Evolutionary conservation across 2,329 filamentous ascomycete species (phyloP).

Genomic region (Aspergillus carbonarius): DNA sequence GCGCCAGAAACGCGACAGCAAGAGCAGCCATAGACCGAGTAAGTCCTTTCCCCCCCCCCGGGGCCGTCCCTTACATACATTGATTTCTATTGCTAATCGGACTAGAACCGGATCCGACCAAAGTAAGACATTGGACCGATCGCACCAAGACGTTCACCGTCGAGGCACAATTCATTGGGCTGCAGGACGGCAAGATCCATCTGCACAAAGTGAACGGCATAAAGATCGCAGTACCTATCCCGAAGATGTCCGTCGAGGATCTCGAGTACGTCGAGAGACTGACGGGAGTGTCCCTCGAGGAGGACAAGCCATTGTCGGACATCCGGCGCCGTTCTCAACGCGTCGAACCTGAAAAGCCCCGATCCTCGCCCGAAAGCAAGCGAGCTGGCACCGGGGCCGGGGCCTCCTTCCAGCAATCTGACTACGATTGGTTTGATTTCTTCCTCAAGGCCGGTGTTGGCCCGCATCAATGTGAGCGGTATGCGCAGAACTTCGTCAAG

Average conservation of each 20-base stretch:
- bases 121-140: slow-evolving; percentile 92
- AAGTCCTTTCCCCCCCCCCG: slow-evolving; percentile 46
- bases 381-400: slow-evolving; percentile 32
- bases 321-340: slow-evolving; percentile 55
- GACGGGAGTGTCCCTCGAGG: slow-evolving; percentile 83
- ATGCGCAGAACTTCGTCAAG: slow-evolving; percentile 80
- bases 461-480: slow-evolving; percentile 89
- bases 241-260: slow-evolving; percentile 94
- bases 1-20: slow-evolving; percentile 70
- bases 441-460: slow-evolving; percentile 91
- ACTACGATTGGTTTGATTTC: slow-evolving; percentile 99
- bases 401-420: slow-evolving; percentile 44
- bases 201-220: slow-evolving; percentile 97
- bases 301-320: slow-evolving; percentile 89
- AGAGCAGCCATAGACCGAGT: slow-evolving; percentile 71
- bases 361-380: slow-evolving; percentile 35
- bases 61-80: background rate
- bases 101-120: slow-evolving; percentile 75
- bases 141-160: slow-evolving; percentile 95
- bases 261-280: slow-evolving; percentile 88
- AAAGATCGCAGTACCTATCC: slow-evolving; percentile 93
- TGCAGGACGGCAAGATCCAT: slow-evolving; percentile 95
- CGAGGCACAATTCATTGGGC: slow-evolving; percentile 90
- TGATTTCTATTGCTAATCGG: background rate
- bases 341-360: slow-evolving; percentile 28